phyloP scores from a whole-genome alignment of 257 asterid genomes.

The Vinca minor region DNA sequence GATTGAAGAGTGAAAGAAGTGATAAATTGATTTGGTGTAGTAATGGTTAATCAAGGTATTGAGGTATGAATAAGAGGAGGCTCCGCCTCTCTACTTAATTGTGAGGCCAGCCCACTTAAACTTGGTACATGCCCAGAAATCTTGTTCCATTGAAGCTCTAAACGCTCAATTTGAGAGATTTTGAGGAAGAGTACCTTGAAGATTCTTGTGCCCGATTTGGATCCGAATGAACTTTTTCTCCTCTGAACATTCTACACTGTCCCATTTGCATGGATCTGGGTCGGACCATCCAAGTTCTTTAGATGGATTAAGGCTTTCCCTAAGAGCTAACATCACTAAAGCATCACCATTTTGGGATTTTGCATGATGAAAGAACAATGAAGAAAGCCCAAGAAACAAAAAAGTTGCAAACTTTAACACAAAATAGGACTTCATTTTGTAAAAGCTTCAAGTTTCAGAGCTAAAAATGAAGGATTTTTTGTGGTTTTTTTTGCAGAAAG shows the following conservation, averaged over 20 bases:
- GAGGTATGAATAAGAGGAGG: no score
- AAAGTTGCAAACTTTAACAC: slow-evolving; percentile 38
- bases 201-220: slow-evolving; percentile 60
- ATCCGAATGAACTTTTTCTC: slow-evolving; percentile 63
- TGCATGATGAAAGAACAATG: slow-evolving; percentile 22
- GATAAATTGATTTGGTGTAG: no score
- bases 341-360: slow-evolving; percentile 44
- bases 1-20: no score
- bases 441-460: slow-evolving; percentile 4
- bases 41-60: no score
- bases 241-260: slow-evolving; percentile 43
- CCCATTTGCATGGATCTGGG: slow-evolving; percentile 88
- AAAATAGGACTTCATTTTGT: slow-evolving; percentile 33
- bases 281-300: slow-evolving; percentile 51
- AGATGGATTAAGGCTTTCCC: slow-evolving; percentile 52
- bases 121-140: slow-evolving; percentile 75
- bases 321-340: slow-evolving; percentile 61
- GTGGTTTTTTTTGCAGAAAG: slow-evolving; percentile 17
- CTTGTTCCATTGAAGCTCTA: slow-evolving; percentile 80
- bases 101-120: slow-evolving; percentile 50
- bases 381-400: slow-evolving; percentile 29
- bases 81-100: no score
- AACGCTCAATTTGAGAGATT: slow-evolving; percentile 49
- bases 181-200: slow-evolving; percentile 66
- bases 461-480: slow-evolving; percentile 5